These are phyloP conservation scores for Penicillium sp. DNA, from an alignment of 2,329 filamentous ascomycete genomes.

Conservation along the genomic window DNA sequence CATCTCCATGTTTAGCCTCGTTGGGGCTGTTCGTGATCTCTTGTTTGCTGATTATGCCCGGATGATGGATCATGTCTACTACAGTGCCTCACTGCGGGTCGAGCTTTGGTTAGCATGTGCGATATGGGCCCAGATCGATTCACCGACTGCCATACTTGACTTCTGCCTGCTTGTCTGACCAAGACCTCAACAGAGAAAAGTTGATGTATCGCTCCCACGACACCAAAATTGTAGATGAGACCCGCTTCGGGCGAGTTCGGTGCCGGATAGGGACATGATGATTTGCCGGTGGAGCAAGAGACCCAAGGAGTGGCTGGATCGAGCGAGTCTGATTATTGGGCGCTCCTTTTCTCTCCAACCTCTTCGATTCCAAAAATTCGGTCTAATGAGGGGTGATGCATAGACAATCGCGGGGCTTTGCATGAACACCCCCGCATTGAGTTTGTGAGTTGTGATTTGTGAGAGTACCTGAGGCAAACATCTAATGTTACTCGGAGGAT, in stretches of 20 bases:
- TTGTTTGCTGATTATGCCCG: conserved; percentile 2
- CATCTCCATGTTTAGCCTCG: neutral
- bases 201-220: conserved; percentile 22
- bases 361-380: neutral
- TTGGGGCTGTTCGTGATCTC: conserved; percentile 1
- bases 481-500: conserved; percentile 8
- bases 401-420: conserved; percentile 1
- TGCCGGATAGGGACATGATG: neutral
- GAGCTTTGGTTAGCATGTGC: neutral
- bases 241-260: conserved; percentile 13
- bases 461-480: neutral
- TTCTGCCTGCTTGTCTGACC: neutral
- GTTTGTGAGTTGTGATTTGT: too few species aligned
- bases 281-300: conserved; percentile 4
- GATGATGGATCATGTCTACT: neutral
- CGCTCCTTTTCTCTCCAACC: neutral
- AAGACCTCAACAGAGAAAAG: neutral
- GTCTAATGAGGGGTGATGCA: conserved; percentile 8
- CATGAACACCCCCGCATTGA: conserved; percentile 15
- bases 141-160: neutral
- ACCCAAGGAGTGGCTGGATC: neutral
- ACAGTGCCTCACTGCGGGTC: neutral
- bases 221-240: conserved; percentile 10
- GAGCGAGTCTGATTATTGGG: conserved; percentile 19
- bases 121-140: neutral